These are phyloP conservation scores for Trichophyton schoenleinii DNA, from an alignment of 2,329 filamentous ascomycete genomes.

Conservation along the genomic window DNA sequence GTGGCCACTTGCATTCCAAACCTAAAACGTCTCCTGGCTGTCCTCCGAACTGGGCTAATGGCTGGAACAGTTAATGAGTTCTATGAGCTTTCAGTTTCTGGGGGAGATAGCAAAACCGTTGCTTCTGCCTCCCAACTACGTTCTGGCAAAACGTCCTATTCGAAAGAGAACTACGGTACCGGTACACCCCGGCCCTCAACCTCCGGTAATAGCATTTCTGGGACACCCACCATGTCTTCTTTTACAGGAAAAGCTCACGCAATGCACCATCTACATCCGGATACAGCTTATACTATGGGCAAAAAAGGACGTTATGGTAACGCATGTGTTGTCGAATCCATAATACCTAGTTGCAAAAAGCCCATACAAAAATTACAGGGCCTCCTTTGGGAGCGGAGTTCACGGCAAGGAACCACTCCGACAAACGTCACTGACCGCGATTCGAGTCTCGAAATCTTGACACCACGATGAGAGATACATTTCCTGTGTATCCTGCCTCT, in stretches of 20 bases:
- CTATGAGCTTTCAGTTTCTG: slow-evolving; percentile 14
- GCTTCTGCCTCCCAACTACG: not conserved
- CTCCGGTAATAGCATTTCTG: not conserved
- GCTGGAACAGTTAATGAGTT: slow-evolving; percentile 15
- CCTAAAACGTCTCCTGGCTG: slow-evolving; percentile 16
- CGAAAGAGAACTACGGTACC: not conserved
- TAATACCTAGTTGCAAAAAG: not conserved
- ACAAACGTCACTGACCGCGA: not conserved
- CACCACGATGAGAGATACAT: not conserved
- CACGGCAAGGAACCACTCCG: not conserved
- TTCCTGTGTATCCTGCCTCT: not conserved
- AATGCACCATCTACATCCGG: not conserved
- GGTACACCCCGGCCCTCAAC: slow-evolving; percentile 3
- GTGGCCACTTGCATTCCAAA: slow-evolving; percentile 19
- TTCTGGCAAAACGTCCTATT: not conserved
- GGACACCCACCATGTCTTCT: not conserved
- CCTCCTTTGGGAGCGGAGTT: not conserved
- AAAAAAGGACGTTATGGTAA: not conserved
- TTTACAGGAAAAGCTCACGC: not conserved
- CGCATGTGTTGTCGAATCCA: not conserved
- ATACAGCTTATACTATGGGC: not conserved
- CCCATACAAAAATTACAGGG: not conserved
- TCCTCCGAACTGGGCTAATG: slow-evolving; percentile 17
- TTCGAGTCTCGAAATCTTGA: not conserved
- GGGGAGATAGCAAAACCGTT: slow-evolving; percentile 4